phyloP scores from a whole-genome alignment of 305 asterid species.

The Solanum aculeatissimum region DNA sequence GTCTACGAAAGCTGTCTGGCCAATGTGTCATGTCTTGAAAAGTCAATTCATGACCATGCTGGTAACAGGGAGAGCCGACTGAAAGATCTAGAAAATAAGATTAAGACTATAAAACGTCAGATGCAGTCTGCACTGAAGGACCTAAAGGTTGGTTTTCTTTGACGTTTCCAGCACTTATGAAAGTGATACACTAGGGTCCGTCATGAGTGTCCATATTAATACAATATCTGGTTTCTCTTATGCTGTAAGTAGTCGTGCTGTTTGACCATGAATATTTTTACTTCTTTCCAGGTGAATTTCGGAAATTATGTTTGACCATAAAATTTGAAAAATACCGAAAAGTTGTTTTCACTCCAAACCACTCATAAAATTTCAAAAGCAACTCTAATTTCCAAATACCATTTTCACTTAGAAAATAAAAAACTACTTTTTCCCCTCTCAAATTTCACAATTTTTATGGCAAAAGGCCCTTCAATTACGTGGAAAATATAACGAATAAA shows the following conservation, averaged over 20 bases:
- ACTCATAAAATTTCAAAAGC: neutral
- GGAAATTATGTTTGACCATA: neutral
- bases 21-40: slow-evolving; percentile 67
- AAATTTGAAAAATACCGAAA: neutral
- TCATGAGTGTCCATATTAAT: neutral
- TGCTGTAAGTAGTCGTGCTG: neutral
- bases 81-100: slow-evolving; percentile 73
- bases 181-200: neutral
- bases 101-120: slow-evolving; percentile 53
- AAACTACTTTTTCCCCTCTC: neutral
- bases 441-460: neutral
- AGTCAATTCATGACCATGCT: slow-evolving; percentile 63
- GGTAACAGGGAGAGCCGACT: slow-evolving; percentile 79
- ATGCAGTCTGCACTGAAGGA: slow-evolving; percentile 72
- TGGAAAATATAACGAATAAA: neutral
- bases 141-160: slow-evolving; percentile 55
- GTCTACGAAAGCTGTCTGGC: slow-evolving; percentile 44
- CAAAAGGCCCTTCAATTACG: neutral
- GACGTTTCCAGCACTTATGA: neutral
- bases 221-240: neutral
- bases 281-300: neutral
- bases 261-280: neutral
- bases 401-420: neutral
- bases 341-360: neutral
- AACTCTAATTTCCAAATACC: neutral